These are phyloP conservation scores for Fistulinella cinereoalba DNA, from an alignment of 1,284 basidiomycete genomes.

Conservation along the genomic window DNA sequence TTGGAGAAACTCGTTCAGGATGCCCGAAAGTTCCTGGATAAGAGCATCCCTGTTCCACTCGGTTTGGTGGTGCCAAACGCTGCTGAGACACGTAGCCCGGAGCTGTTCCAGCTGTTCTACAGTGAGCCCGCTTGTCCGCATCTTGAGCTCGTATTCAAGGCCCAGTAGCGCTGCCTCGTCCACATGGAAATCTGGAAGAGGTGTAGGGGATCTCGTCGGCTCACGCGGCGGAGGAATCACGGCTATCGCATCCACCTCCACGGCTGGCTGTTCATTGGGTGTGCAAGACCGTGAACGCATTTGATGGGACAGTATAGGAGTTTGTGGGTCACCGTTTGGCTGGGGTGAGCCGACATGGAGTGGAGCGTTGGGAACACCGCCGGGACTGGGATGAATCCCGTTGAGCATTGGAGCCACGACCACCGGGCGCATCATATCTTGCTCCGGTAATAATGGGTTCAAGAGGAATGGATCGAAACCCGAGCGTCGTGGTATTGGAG, in stretches of 20 bases:
- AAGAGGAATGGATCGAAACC: conserved; percentile 57
- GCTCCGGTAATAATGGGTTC: conserved; percentile 47
- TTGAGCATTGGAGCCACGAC: conserved; percentile 28
- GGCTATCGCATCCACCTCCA: conserved; percentile 17
- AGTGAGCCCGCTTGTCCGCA: conserved; percentile 56
- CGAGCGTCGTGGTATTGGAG: conserved; percentile 28
- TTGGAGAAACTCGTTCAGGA: conserved; percentile 58
- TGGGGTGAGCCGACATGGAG: conserved; percentile 6
- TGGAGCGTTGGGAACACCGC: not conserved
- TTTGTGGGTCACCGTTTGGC: conserved; percentile 12
- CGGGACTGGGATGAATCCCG: conserved; percentile 13
- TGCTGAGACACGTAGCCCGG: conserved; percentile 77
- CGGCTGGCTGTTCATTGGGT: conserved; percentile 6
- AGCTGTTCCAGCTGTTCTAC: conserved; percentile 94
- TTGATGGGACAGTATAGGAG: conserved; percentile 12
- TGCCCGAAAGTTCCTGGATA: conserved; percentile 53
- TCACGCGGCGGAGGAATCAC: conserved; percentile 34
- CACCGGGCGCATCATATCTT: conserved; percentile 26
- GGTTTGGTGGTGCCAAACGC: conserved; percentile 75
- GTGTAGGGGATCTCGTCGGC: conserved; percentile 56
- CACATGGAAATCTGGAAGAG: conserved; percentile 66
- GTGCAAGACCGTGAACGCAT: conserved; percentile 2
- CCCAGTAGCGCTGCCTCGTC: conserved; percentile 45
- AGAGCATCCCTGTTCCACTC: conserved; percentile 82
- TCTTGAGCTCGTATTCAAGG: conserved; percentile 47